A percentile compares a stretch with the other conserved stretches of the same genome.
These are phyloP conservation scores for Lactarius quietus DNA, from an alignment of 768 basidiomycete genomes.

Conservation along the genomic window DNA sequence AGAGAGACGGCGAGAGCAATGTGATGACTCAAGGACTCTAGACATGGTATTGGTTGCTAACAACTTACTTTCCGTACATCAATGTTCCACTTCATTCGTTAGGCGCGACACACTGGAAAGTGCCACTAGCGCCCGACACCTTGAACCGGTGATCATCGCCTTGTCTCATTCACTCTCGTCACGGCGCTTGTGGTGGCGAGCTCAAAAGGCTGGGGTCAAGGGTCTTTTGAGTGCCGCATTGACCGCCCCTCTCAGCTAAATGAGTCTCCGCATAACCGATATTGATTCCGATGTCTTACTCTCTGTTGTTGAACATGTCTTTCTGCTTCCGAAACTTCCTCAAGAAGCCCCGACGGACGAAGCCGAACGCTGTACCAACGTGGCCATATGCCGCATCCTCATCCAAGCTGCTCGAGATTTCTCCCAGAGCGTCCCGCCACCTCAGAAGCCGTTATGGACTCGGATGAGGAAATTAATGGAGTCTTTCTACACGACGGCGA, in stretches of 20 bases:
- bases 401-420: background rate
- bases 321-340: conserved; percentile 19
- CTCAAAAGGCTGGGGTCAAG: background rate
- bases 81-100: too few relatives aligned
- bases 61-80: too few relatives aligned
- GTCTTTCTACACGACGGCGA: background rate
- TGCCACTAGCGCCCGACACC: too few relatives aligned
- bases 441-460: background rate
- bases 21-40: too few relatives aligned
- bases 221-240: background rate
- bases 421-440: background rate
- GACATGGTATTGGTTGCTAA: too few relatives aligned
- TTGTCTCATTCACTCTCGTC: too few relatives aligned
- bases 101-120: too few relatives aligned
- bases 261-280: background rate
- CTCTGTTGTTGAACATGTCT: conserved; percentile 16
- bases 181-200: background rate
- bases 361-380: background rate
- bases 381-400: conserved; percentile 8
- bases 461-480: conserved; percentile 12
- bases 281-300: background rate
- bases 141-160: too few relatives aligned
- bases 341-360: background rate
- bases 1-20: too few relatives aligned
- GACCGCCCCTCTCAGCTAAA: background rate